Evolutionary conservation across 192 early-diverging fungal genomes (phyloP), one percentile per base, ranked within the genome.

Genomic region (Chytriomyces confervae): DNA sequence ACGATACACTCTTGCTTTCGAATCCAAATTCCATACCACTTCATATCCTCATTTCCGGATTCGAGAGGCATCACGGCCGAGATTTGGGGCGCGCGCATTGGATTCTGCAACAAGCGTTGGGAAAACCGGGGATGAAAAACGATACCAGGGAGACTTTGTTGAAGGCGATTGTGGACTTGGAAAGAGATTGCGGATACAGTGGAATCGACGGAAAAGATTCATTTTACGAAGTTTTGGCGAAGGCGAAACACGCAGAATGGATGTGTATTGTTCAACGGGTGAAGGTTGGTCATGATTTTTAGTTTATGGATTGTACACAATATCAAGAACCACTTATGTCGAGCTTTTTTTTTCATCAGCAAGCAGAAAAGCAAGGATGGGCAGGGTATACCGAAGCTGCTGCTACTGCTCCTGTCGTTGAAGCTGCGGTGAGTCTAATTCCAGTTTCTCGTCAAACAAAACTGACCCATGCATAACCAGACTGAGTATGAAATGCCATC

Each of bases 31-130:
- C 43, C 20, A 23, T 67, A 0, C 3, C 62, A 0, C 74, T 86
- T 6, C 72, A 61, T 61, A 43, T 83, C 44, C 77, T 77, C 62
- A 68, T 66, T 8, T 63, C 65, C 16, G 50, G 57, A 16, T 86
- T 86, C 62, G 84, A 86, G 73, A 36, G 84, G 70, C 18, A 72
- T 50, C 74, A 81, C 44, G 76, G 75, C 50, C 66, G 76, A 7
- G 60, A 76, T 57, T 16, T 77, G 7, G 7, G 20, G 18, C 46
- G 60, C 7, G 66, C 79, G 13, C 7, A 29, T 11, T 68, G 57
- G 75, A 61, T 86, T 27, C 83, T 72, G 71, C 76, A 73, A 44
- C 50, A 72, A n/a, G 76, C 24, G 8, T 7, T 64, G 43, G 47
- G 20, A n/a, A 66, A 72, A 20, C 47, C 68, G 16, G 43, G 48